Percentiles rank a stretch among this genome's conserved stretches.
Conservation (phyloP, 306 rosid species). For the Castanospermum australe region DNA sequence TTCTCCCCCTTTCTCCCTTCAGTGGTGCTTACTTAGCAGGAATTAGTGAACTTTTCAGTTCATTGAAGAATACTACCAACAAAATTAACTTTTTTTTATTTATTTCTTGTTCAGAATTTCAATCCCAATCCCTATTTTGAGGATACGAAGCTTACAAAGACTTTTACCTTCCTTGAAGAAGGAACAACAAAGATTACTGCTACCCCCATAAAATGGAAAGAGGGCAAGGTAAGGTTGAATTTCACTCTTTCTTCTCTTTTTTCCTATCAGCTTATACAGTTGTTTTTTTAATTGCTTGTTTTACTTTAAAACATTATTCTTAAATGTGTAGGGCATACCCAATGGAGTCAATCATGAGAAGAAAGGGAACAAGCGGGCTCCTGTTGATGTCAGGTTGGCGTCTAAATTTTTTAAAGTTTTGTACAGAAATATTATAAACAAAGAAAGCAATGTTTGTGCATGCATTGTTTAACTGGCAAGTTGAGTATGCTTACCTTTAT, state of each 20-base stretch:
- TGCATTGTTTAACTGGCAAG: background rate
- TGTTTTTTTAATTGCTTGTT: background rate
- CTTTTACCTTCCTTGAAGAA: conserved; percentile 84
- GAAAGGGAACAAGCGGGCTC: conserved; percentile 88
- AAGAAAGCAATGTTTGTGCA: background rate
- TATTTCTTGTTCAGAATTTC: conserved; percentile 62
- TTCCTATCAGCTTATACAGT: background rate
- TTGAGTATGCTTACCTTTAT: background rate
- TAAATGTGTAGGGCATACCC: conserved; percentile 56
- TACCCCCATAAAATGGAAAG: conserved; percentile 91
- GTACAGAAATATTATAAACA: background rate
- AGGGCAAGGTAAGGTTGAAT: conserved; percentile 68
- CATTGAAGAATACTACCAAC: background rate
- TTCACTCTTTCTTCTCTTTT: background rate
- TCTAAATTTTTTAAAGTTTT: background rate
- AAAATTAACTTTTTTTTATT: background rate
- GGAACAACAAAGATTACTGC: conserved; percentile 80
- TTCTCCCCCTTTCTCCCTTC: background rate
- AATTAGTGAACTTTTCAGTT: background rate
- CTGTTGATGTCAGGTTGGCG: conserved; percentile 70
- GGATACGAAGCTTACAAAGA: conserved; percentile 74
- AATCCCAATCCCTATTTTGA: conserved; percentile 86
- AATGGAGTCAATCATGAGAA: conserved; percentile 77
- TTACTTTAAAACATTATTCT: background rate
- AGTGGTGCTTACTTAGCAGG: background rate